phyloP scores from a whole-genome alignment of 164 flowering plant species.

The Piper longum region DNA sequence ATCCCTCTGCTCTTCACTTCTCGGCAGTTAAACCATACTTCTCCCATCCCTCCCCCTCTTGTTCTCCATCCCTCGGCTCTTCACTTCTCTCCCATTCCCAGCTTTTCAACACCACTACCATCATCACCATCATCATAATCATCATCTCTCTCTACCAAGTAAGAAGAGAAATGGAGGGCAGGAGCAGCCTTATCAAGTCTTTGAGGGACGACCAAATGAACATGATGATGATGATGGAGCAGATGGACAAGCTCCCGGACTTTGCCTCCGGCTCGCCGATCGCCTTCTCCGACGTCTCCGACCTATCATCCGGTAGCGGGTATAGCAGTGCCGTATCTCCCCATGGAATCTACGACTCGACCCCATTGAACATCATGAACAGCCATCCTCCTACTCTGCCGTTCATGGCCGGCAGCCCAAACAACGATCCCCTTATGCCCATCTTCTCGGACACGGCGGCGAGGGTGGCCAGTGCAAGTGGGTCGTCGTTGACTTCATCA shows the following conservation, averaged over 20 bases:
- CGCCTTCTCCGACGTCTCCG: background rate
- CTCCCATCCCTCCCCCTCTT: slow-evolving; percentile 8
- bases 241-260: slow-evolving; percentile 23
- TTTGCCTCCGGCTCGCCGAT: slow-evolving; percentile 1
- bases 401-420: slow-evolving; percentile 5
- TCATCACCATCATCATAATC: background rate
- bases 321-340: no score
- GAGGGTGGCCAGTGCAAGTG: slow-evolving; percentile 3
- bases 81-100: slow-evolving; percentile 2
- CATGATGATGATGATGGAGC: slow-evolving; percentile 25
- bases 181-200: no score
- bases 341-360: no score
- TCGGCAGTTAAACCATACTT: no score
- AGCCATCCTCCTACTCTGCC: slow-evolving; percentile 2
- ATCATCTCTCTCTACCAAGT: no score
- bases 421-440: slow-evolving; percentile 10
- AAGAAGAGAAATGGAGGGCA: no score
- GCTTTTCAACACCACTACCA: slow-evolving; percentile 4
- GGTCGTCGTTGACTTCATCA: background rate
- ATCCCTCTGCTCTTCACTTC: slow-evolving; percentile 14
- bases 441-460: slow-evolving; percentile 1
- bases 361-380: no score
- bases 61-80: background rate
- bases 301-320: no score
- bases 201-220: slow-evolving; percentile 19